A percentile compares a stretch with the other conserved stretches of the same genome.
Evolutionary conservation across 2,329 filamentous ascomycete species (phyloP).

Genomic region (Raffaelea deltoideospora): DNA sequence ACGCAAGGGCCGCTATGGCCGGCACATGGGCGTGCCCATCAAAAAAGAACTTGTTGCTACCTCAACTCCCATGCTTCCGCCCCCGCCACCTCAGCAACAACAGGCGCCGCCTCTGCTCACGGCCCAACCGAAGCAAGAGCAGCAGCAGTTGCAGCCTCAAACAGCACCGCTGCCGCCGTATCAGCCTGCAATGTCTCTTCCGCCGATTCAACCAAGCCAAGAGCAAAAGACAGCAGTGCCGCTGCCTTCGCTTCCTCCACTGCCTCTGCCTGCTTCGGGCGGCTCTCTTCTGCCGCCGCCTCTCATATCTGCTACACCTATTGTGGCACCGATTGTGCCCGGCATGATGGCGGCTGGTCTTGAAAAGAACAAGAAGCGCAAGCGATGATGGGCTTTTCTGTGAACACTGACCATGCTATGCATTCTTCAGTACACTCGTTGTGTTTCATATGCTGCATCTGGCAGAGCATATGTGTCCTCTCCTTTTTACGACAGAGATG

Average conservation of each 20-base stretch:
- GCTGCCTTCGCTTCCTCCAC: not conserved
- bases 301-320: conserved; percentile 23
- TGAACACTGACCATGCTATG: not conserved
- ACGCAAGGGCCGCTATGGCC: conserved; percentile 79
- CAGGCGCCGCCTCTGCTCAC: conserved; percentile 6
- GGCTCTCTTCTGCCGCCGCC: conserved; percentile 27
- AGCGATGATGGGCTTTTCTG: conserved; percentile 25
- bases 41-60: conserved; percentile 36
- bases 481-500: not conserved
- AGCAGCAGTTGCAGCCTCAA: not conserved
- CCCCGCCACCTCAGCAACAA: not conserved
- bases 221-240: too few species aligned
- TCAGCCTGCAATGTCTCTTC: not conserved
- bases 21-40: conserved; percentile 54
- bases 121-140: conserved; percentile 3
- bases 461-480: not conserved
- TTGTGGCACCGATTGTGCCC: conserved; percentile 8
- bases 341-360: conserved; percentile 8
- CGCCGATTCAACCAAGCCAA: not conserved
- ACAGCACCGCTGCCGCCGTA: not conserved
- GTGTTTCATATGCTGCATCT: not conserved
- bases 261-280: not conserved
- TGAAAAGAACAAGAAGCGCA: conserved; percentile 48
- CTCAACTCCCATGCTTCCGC: too few species aligned
- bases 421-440: not conserved